A percentile compares a stretch with the other conserved stretches of the same genome.
Conservation (phyloP, 805 yeast species). For the Hanseniaspora singularis region DNA sequence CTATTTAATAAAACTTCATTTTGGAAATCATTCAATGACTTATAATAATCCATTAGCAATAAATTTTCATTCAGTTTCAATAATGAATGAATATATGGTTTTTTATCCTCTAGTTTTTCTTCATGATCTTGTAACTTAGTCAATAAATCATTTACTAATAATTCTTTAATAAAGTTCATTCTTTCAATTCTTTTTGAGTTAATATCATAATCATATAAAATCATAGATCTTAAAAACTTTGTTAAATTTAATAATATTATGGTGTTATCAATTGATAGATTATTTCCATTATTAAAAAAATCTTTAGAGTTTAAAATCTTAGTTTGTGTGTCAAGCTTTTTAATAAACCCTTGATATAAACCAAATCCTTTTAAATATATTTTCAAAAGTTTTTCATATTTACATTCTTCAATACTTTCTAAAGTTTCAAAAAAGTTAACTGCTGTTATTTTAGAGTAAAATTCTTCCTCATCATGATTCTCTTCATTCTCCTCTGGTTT, state of each 20-base stretch:
- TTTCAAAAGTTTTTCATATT: background rate
- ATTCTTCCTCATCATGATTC: background rate
- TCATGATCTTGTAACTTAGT: conserved; percentile 54
- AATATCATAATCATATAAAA: conserved; percentile 7
- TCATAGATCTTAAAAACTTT: conserved; percentile 3
- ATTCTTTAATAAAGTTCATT: conserved; percentile 32
- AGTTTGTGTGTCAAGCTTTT: background rate
- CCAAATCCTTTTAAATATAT: conserved; percentile 2
- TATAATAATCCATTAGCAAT: conserved; percentile 32
- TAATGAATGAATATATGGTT: conserved; percentile 27
- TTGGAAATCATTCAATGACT: conserved; percentile 29
- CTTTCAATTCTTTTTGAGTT: conserved; percentile 20
- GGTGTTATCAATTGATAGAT: background rate
- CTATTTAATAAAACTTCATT: conserved; percentile 25
- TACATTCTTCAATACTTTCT: background rate
- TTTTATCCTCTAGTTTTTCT: conserved; percentile 35
- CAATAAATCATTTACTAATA: conserved; percentile 60
- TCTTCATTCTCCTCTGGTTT: background rate
- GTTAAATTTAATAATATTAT: background rate
- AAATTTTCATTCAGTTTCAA: conserved; percentile 32
- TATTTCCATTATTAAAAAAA: background rate
- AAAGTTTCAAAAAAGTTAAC: background rate
- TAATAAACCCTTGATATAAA: background rate
- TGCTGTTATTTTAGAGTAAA: background rate
- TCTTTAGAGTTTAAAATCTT: background rate